Base-by-base conservation (phyloP, 2,329 filamentous ascomycete species). In the Boeremia exigua region DNA sequence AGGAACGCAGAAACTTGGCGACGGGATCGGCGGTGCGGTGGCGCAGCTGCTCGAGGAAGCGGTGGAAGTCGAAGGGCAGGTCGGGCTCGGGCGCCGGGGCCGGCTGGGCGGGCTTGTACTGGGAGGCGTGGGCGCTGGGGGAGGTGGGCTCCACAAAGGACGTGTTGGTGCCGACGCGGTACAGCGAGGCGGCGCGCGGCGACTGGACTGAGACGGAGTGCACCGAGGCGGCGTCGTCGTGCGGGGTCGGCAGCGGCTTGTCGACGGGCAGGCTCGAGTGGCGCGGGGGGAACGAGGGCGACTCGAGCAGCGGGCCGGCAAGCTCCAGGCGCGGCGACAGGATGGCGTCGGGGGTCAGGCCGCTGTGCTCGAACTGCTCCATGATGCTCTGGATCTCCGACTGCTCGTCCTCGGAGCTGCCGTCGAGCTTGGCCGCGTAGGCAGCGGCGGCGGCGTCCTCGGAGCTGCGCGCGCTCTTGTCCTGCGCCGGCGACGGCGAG, bases 21-120 rank as follows among this genome's bases (percentile, higher is more conserved):
- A 99, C 94, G 1, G 96, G 95, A 69, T 99, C 96, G n/a, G 95
- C 96, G 54, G 96, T 96, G 63, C 94, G 91, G 77, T 99, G 95
- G 57, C 95, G 89, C 29, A 99, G 81, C 76, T 99, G 95, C 74
- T 98, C 95, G 42, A 99, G 81, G 72, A 99, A 99, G 14, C 95
- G 87, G 76, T 99, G 95, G 68, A 99, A 99, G 77, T 99, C 95
- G 67, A 99, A 99, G 0, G 93, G 92, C 27, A 96, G 84, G 40
- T 89, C 84, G 7, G 93, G 89, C 72, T 98, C 95, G 62, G 69
- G 83, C 75, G 73, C 84, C 68, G 76, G 84, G 65, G 70, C 82
- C 70, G 70, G 86, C 73, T 75, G 82, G 69, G 69, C 86, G 80
- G 69, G 85, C 79, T 68, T 84, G 80, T 77, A 88, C 14, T 88